Conservation (phyloP, 2,329 filamentous ascomycete species). For the Fusarium sp. region DNA sequence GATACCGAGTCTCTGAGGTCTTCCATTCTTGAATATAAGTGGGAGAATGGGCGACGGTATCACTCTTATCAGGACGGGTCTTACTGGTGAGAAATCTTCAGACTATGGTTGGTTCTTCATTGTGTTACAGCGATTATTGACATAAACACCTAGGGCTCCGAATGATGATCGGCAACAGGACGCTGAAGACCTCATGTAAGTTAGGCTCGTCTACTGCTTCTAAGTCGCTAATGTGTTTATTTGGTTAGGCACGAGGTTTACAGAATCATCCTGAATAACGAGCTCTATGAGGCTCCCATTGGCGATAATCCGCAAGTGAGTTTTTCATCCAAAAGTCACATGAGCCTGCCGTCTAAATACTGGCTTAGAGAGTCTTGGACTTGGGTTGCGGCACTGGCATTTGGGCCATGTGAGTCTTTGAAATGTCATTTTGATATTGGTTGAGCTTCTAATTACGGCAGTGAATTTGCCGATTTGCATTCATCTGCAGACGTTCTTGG, state of each 20-base stretch:
- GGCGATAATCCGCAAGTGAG: constrained; percentile 39
- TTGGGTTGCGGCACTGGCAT: constrained; percentile 54
- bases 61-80: constrained; percentile 59
- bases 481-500: constrained; percentile 62
- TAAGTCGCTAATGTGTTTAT: background rate
- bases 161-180: constrained; percentile 41
- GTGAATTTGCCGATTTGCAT: constrained; percentile 53
- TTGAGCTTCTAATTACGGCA: background rate
- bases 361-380: constrained; percentile 40
- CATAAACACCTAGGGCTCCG: constrained; percentile 22
- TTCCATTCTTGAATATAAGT: constrained; percentile 41
- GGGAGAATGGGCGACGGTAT: constrained; percentile 61
- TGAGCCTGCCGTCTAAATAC: background rate
- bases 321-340: constrained; percentile 8
- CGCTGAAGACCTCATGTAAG: constrained; percentile 38
- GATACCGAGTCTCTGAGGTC: constrained; percentile 15
- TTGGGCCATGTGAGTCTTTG: constrained; percentile 49
- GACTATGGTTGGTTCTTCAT: background rate
- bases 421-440: background rate
- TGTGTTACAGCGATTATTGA: background rate
- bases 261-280: constrained; percentile 42
- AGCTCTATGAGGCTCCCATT: constrained; percentile 48
- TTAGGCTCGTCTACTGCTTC: background rate
- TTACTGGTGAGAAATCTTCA: constrained; percentile 37
- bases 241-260: constrained; percentile 35